Conservation (phyloP, 148 eudicot genomes). For the Oxyria digyna region DNA sequence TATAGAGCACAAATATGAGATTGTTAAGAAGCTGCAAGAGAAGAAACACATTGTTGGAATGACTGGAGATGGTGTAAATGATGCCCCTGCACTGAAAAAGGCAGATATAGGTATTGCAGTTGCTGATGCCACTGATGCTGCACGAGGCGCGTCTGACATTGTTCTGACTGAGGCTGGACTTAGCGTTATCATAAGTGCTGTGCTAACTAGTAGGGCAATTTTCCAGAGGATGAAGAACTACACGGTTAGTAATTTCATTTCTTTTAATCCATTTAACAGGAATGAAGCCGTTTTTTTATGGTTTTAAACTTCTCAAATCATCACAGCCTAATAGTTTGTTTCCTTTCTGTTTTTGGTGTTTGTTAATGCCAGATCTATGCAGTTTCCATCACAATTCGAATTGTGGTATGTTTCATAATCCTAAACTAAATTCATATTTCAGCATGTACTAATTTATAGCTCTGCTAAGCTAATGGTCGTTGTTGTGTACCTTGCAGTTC, state of each 20-base stretch:
- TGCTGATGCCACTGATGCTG: conserved; percentile 96
- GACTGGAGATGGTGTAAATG: conserved; percentile 99
- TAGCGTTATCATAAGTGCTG: conserved; percentile 95
- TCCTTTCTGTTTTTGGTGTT: background rate
- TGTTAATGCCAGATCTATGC: conserved; percentile 71
- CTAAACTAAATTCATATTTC: background rate
- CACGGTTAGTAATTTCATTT: conserved; percentile 39
- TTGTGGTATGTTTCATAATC: conserved; percentile 56
- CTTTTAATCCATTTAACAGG: background rate
- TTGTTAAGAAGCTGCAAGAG: conserved; percentile 93
- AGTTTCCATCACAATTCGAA: conserved; percentile 97
- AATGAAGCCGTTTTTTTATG: background rate
- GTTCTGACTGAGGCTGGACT: conserved; percentile 96
- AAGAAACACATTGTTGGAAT: conserved; percentile 96
- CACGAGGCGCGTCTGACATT: conserved; percentile 89
- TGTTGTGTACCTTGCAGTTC: conserved; percentile 31
- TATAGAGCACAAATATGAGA: conserved; percentile 92
- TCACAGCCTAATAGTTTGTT: background rate
- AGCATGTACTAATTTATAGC: background rate
- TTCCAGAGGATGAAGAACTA: conserved; percentile 99
- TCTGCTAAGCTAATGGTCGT: background rate
- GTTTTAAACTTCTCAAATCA: background rate
- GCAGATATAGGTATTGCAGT: conserved; percentile 98
- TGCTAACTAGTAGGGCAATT: conserved; percentile 91
- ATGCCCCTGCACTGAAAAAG: conserved; percentile 93